These are phyloP conservation scores for Blastocystis sp. DNA, from an alignment of 352 stramenopile species.

Conservation along the genomic window DNA sequence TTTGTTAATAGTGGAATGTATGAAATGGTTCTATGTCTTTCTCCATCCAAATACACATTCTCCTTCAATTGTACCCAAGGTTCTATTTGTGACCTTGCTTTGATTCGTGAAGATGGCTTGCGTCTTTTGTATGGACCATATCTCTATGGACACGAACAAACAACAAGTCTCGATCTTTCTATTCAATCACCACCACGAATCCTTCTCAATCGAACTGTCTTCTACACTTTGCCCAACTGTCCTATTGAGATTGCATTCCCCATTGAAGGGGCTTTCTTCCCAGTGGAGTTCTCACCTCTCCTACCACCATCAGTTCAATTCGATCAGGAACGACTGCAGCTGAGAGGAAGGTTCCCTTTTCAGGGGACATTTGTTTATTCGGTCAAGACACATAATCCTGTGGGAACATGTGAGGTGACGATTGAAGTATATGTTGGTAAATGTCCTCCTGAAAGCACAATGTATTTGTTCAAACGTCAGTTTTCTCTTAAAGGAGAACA, in stretches of 20 bases:
- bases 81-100: not conserved
- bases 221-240: not conserved
- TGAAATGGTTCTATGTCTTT: conserved; percentile 15
- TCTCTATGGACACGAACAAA: not conserved
- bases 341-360: not conserved
- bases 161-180: not conserved
- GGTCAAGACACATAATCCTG: not conserved
- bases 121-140: not conserved
- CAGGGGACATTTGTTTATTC: not conserved
- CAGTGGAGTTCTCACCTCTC: not conserved
- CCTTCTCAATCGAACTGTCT: not conserved
- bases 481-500: not conserved
- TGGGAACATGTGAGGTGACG: not conserved
- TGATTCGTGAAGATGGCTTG: conserved; percentile 10
- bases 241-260: not conserved
- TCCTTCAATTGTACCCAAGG: not conserved
- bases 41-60: not conserved
- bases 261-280: not conserved
- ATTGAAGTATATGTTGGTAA: not conserved
- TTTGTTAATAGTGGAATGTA: not conserved
- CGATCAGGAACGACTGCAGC: not conserved
- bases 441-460: not conserved
- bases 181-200: not conserved
- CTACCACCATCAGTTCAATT: conserved; percentile 10
- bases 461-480: not conserved